Percentiles rank a stretch among this genome's conserved stretches.
phyloP scores from a whole-genome alignment of 2,329 filamentous ascomycete species.

The Trichoderma koningiopsis region DNA sequence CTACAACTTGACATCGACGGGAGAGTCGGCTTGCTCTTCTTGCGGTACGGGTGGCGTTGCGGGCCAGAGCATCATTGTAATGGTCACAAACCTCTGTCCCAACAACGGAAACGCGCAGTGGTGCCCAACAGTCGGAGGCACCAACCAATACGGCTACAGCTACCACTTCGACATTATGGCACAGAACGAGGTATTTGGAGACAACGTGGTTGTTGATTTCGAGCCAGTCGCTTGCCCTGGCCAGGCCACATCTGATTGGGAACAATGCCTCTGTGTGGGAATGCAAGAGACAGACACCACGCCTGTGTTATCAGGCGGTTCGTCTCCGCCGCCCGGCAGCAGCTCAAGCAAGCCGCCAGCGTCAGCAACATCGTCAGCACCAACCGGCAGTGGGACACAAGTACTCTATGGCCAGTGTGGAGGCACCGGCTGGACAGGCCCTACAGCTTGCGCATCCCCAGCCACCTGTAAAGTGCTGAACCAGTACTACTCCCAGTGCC shows the following conservation, averaged over 20 bases:
- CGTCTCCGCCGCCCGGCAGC: not conserved
- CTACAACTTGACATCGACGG: constrained; percentile 15
- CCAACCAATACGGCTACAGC: constrained; percentile 18
- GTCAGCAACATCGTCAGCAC: not conserved
- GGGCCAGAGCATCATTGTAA: constrained; percentile 19
- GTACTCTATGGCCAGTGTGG: constrained; percentile 42
- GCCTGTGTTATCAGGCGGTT: not conserved
- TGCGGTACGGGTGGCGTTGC: constrained; percentile 12
- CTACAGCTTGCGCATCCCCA: constrained; percentile 40
- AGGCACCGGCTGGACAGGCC: constrained; percentile 41
- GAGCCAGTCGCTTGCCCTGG: constrained; percentile 14
- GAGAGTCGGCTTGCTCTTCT: constrained; percentile 8
- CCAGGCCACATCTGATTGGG: constrained; percentile 11
- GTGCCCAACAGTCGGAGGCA: constrained; percentile 8
- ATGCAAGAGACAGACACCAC: constrained; percentile 11
- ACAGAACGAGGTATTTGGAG: constrained; percentile 7
- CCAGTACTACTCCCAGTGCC: constrained; percentile 18
- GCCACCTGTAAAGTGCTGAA: constrained; percentile 42
- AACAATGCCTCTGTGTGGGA: not conserved
- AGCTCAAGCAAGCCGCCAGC: not conserved
- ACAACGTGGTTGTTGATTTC: constrained; percentile 19
- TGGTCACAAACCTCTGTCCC: constrained; percentile 19
- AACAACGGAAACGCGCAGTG: constrained; percentile 17
- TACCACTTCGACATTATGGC: constrained; percentile 22
- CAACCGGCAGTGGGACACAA: constrained; percentile 3